Evolutionary conservation across 495 filamentous ascomycete species (phyloP).

Genomic region (Podospora pseudoanserina): DNA sequence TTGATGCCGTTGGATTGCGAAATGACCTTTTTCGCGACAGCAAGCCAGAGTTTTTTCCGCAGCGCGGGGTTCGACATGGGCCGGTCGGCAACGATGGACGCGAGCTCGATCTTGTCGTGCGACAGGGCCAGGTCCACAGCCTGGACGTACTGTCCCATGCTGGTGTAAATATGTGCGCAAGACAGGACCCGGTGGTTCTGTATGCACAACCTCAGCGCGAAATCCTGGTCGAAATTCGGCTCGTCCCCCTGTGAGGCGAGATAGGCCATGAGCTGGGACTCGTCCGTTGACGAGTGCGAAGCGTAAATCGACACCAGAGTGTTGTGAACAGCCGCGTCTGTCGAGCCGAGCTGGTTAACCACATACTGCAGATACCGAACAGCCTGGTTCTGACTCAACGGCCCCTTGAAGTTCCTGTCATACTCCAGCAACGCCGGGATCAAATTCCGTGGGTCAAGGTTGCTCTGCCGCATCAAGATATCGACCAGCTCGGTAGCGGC

Average conservation of each 20-base stretch:
- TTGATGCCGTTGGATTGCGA: slow-evolving; percentile 84
- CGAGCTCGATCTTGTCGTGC: slow-evolving; percentile 84
- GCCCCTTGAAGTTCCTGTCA: slow-evolving; percentile 65
- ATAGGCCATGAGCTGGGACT: slow-evolving; percentile 80
- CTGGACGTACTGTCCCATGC: slow-evolving; percentile 87
- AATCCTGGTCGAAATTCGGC: slow-evolving; percentile 90
- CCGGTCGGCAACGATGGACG: slow-evolving; percentile 82
- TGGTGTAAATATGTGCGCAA: slow-evolving; percentile 92
- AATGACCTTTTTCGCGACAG: slow-evolving; percentile 90
- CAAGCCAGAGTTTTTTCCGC: slow-evolving; percentile 91
- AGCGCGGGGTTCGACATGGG: slow-evolving; percentile 73
- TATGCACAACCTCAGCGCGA: slow-evolving; percentile 92
- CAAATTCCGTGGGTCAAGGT: slow-evolving; percentile 80
- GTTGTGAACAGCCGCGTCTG: slow-evolving; percentile 92
- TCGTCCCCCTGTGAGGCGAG: slow-evolving; percentile 67
- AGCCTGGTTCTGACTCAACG: slow-evolving; percentile 78
- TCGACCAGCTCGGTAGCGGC: slow-evolving; percentile 79
- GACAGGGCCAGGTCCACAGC: slow-evolving; percentile 89
- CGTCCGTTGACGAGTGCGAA: slow-evolving; percentile 74
- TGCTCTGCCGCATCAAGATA: slow-evolving; percentile 86
- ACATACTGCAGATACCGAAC: slow-evolving; percentile 90
- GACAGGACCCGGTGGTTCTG: slow-evolving; percentile 87
- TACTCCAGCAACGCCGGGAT: slow-evolving; percentile 94
- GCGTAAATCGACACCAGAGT: slow-evolving; percentile 96
- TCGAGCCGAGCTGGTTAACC: slow-evolving; percentile 79